Evolutionary conservation across 1,284 basidiomycete species (phyloP).

Genomic region (Cryptococcus jaspeensis): DNA sequence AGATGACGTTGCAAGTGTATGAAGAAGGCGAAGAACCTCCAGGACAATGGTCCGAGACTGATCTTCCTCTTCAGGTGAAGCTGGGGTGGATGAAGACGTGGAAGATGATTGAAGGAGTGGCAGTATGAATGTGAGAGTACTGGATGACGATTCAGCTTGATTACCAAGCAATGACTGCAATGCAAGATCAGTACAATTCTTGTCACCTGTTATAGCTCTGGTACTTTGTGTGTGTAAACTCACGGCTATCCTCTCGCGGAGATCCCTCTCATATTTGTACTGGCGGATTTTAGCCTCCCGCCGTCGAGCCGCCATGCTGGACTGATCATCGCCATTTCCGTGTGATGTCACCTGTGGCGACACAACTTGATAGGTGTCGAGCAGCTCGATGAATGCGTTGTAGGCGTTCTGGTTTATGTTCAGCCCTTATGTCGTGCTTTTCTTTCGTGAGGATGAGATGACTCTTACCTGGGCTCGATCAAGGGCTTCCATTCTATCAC

Average conservation of each 20-base stretch:
- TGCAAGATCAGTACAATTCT: too few relatives aligned
- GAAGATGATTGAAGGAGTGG: too few relatives aligned
- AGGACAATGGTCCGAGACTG: conserved; percentile 63
- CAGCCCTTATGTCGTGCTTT: neutral
- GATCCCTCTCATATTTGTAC: conserved; percentile 77
- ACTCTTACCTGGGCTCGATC: conserved; percentile 63
- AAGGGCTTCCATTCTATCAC: conserved; percentile 62
- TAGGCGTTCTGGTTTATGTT: conserved; percentile 58
- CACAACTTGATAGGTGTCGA: conserved; percentile 71
- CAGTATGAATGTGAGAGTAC: conserved; percentile 32
- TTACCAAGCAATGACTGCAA: conserved; percentile 60
- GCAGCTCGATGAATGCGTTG: conserved; percentile 57
- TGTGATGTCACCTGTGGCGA: conserved; percentile 51
- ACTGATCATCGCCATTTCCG: too few relatives aligned
- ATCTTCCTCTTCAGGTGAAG: conserved; percentile 57
- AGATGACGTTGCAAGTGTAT: conserved; percentile 67
- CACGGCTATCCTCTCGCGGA: conserved; percentile 69
- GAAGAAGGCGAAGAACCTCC: conserved; percentile 69
- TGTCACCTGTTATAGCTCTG: too few relatives aligned
- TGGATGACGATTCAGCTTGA: conserved; percentile 45
- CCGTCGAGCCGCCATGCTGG: conserved; percentile 27
- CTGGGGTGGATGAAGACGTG: conserved; percentile 29
- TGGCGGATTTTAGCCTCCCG: conserved; percentile 85
- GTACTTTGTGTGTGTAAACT: too few relatives aligned
- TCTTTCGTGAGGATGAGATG: too few relatives aligned